Evolutionary conservation across 495 filamentous ascomycete genomes (phyloP), one percentile per base, ranked within the genome.

Genomic region (Collariella sp.): DNA sequence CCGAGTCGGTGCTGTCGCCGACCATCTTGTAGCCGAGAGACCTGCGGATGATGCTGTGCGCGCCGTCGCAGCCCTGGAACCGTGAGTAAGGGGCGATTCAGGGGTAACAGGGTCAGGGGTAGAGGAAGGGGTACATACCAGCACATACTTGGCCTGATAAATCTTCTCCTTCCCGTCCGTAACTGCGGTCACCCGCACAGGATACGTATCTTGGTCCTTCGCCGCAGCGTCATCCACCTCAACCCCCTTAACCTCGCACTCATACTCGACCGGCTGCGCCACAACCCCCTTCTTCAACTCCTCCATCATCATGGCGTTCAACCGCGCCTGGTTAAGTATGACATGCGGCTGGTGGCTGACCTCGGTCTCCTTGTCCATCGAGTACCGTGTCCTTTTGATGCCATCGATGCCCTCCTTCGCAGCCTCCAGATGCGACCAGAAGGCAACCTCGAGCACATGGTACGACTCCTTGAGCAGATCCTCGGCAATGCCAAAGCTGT

Each of bases 281-380:
- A 67, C 26, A 9, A 31, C 9, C 26, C 26, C 26, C 26, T 31
- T 56, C 74, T 79, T 79, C 38, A 72, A 53, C 33, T 68, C 61
- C 35, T 76, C 73, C 34, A 84, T 74, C 57, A 87, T 67, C 20
- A 87, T 26, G n/a, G 68, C 77, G 58, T 89, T 86, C 6, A 88
- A 72, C 26, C 84, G 70, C 0, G 86, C 87, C 70, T 91, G 87
- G 62, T 88, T 88, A 46, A 91, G 65, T 50, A 89, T 87, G 31
- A 89, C 80, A 66, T 87, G 85, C 33, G 85, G 85, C 57, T 80
- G 72, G 63, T 86, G 83, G 46, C 79, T 83, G 44, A 88, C 60
- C 1, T 80, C 83, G 11, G 75, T 76, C 63, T 76, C 72, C n/a
- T 78, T 84, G 68, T 88, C 85, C 3, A 77, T 67, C 1, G 81